These are phyloP conservation scores for Calendula officinalis DNA, from an alignment of 129 eudicot species.

Conservation along the genomic window DNA sequence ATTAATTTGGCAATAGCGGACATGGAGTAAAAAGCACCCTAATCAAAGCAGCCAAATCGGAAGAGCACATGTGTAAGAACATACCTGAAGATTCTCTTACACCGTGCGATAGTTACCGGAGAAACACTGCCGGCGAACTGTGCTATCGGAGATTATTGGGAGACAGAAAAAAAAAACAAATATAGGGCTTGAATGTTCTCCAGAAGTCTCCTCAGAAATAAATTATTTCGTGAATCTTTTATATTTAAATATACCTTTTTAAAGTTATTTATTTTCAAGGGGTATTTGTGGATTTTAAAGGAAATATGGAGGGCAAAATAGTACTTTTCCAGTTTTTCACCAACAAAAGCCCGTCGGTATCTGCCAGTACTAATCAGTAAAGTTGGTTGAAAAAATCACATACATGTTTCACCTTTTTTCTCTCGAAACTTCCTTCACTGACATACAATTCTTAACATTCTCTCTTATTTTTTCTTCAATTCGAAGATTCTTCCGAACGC, in stretches of 20 bases:
- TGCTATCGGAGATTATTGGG: constrained; percentile 6
- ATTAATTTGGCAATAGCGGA: not conserved
- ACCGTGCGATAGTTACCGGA: constrained; percentile 8
- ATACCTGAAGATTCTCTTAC: constrained; percentile 9
- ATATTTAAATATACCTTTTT: not conserved
- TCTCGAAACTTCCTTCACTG: constrained; percentile 28
- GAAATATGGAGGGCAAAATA: not conserved
- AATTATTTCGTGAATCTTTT: not conserved
- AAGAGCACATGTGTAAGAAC: not conserved
- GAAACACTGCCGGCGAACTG: constrained; percentile 17
- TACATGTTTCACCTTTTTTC: not conserved
- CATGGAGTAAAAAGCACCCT: constrained; percentile 7
- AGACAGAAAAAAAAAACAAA: not conserved
- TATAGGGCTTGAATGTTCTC: not conserved
- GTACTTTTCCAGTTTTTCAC: constrained; percentile 13
- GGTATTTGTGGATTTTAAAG: not conserved
- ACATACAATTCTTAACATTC: not conserved
- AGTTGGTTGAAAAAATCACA: constrained; percentile 1
- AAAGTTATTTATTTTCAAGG: no score
- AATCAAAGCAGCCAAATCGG: constrained; percentile 1
- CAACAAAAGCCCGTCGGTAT: constrained; percentile 17
- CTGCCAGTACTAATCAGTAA: not conserved
- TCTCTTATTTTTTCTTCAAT: not conserved
- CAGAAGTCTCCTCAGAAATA: not conserved
- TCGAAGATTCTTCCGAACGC: constrained; percentile 13